Evolutionary conservation across 1,139 yeast genomes (phyloP).

Genomic region (Saccharomycopsis hybrid): DNA sequence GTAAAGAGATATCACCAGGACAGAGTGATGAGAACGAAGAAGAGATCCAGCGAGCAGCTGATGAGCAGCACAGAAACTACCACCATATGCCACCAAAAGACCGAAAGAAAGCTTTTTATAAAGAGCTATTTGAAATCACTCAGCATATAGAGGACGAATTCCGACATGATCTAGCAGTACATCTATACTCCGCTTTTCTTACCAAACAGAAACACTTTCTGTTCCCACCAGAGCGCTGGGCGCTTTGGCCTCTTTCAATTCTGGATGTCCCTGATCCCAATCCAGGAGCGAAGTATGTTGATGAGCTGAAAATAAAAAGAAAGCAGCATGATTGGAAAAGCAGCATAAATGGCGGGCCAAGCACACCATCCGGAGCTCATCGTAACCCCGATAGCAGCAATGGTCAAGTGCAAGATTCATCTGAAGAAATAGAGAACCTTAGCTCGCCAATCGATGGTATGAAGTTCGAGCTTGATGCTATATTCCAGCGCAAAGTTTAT

Average conservation of each 20-base stretch:
- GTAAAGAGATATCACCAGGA: neutral
- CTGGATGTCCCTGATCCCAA: conserved; percentile 36
- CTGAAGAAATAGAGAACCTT: conserved; percentile 23
- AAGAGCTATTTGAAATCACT: conserved; percentile 26
- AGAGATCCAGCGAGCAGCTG: neutral
- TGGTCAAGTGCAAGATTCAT: neutral
- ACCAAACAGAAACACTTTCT: conserved; percentile 35
- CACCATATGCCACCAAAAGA: neutral
- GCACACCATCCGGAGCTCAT: neutral
- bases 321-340: neutral
- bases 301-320: conserved; percentile 18
- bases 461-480: conserved; percentile 36
- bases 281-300: conserved; percentile 27
- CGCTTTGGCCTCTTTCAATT: conserved; percentile 40
- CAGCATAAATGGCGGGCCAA: neutral
- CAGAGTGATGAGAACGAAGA: neutral
- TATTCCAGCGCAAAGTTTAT: conserved; percentile 33
- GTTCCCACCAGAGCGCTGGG: conserved; percentile 37
- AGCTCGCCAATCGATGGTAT: conserved; percentile 27
- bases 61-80: neutral
- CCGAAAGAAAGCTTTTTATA: neutral
- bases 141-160: conserved; percentile 38
- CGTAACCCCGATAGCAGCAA: neutral
- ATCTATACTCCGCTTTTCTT: conserved; percentile 43
- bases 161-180: conserved; percentile 44